Evolutionary conservation across 495 filamentous ascomycete genomes (phyloP), one percentile per base, ranked within the genome.

Genomic region (Podospora anserina): DNA sequence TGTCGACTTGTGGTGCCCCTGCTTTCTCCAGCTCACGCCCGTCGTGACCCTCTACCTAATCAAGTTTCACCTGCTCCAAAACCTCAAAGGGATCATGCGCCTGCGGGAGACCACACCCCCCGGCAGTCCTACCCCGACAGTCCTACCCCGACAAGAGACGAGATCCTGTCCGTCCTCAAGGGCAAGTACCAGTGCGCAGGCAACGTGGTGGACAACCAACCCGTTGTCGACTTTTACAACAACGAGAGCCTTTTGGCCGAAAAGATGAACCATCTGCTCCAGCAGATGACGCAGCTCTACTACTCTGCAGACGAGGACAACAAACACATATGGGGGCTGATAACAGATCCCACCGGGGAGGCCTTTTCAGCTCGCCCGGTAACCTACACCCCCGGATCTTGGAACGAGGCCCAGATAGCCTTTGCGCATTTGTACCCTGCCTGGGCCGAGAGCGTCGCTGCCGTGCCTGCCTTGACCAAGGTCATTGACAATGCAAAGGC

Each of bases 361-460:
- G 61, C 59, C 15, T 57, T 74, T 27, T 63, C 57, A 6, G 20
- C 28, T 4, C 11, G 18, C 5, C 65, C 71, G 4, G 4, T 5
- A 13, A 4, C 54, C 5, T 66, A 68, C 66, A 55, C 61, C 19
- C 30, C 59, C 15, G 71, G 71, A 15, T 68, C 66, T 1, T 16
- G n/a, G 15, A 59, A 62, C 28, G 66, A 70, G 27, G 69, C 68
- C 2, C 32, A 67, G 9, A 54, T 69, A 13, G 63, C 55, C 13
- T 68, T 73, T 39, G 66, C 34, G 34, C 44, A 67, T 56, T 64
- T 66, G 15, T 73, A 68, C 60, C 34, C 62, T 26, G 66, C 71
- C 15, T 66, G 68, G 71, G 34, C 20, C 27, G 66, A 72, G 54
- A 68, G 23, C n/a, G 20, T 20, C 49, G n/a, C 66, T 26, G 54